Base-by-base conservation (phyloP, 805 yeast genomes). In the Ogataea nakhonphanomensis region DNA sequence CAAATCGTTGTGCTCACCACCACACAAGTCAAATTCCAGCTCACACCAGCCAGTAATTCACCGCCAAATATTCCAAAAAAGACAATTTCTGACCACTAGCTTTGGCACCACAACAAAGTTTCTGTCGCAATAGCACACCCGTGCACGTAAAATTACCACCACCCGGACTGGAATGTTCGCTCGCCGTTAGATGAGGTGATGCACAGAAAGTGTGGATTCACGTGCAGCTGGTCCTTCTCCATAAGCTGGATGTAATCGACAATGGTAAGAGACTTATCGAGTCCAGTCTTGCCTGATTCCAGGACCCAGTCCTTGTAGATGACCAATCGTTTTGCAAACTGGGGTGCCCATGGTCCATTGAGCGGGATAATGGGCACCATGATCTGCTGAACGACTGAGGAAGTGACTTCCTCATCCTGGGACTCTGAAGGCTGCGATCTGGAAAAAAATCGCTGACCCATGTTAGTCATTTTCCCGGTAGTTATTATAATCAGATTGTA, bases 331-430 rank as follows among this genome's bases (percentile, higher is more conserved):
- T 57, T 57, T 1, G 58, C 53, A 37, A 46, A 61, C 31, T 52
- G 54, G 25, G 44, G 43, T 3, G 62, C 54, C 45, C 59, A 39
- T 1, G 56, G 50, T 1, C 58, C 55, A 28, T 51, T 59, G 29
- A 61, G 32, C 4, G 65, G 55, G 8, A 61, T 37, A 4, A 46
- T 46, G 1, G 66, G 66, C 1, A 61, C 63, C n/a, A 61, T 41
- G 7, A 60, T 57, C 25, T 49, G 53, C 41, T 61, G 64, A n/a
- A 47, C 44, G 8, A 59, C 49, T 21, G 39, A 52, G n/a, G 40
- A 27, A 11, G 35, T 32, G 15, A 43, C 46, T 11, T 36, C 43
- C 12, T 17, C 39, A 8, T 38, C 48, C n/a, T 38, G 44, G 7
- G 27, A 12, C 11, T 25, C 20, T n/a, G 37, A 14, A 3, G 37